Percentiles rank a stretch among this genome's conserved stretches.
phyloP scores from a whole-genome alignment of 805 yeast species.

The Jamesozyma jinghongensis region DNA sequence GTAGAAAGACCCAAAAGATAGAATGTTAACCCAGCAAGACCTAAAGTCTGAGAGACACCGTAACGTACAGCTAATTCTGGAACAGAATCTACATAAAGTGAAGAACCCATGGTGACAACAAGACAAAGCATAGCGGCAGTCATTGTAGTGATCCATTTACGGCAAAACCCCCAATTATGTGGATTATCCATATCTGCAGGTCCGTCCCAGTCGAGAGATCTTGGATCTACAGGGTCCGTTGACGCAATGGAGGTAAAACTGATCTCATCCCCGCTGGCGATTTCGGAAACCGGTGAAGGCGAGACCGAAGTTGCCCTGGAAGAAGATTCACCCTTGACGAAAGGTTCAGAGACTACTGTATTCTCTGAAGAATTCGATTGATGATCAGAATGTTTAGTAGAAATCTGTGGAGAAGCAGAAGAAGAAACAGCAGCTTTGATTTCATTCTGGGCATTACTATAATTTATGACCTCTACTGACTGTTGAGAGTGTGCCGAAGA shows the following conservation, averaged over 20 bases:
- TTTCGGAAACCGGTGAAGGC: not conserved
- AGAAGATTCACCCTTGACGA: too few relatives aligned
- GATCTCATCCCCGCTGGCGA: too few relatives aligned
- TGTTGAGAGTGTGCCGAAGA: too few relatives aligned
- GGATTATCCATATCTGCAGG: slow-evolving; percentile 58
- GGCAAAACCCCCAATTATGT: slow-evolving; percentile 55
- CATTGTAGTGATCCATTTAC: slow-evolving; percentile 59
- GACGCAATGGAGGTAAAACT: not conserved
- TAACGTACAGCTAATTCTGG: slow-evolving; percentile 42
- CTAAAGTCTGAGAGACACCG: slow-evolving; percentile 50
- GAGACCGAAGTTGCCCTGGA: too few relatives aligned
- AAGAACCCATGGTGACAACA: slow-evolving; percentile 67
- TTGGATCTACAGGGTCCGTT: slow-evolving; percentile 28
- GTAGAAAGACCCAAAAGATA: slow-evolving; percentile 69
- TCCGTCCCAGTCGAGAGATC: slow-evolving; percentile 48
- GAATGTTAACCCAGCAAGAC: slow-evolving; percentile 58
- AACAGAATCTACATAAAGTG: slow-evolving; percentile 58
- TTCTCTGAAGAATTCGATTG: too few relatives aligned
- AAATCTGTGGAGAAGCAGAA: too few relatives aligned
- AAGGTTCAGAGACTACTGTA: not conserved
- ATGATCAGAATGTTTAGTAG: too few relatives aligned
- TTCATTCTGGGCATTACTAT: too few relatives aligned
- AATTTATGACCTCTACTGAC: too few relatives aligned
- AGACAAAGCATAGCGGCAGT: slow-evolving; percentile 56
- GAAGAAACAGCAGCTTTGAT: too few relatives aligned